phyloP scores from a whole-genome alignment of 805 yeast species.

The Cyberlindnera euphorbiiphila region DNA sequence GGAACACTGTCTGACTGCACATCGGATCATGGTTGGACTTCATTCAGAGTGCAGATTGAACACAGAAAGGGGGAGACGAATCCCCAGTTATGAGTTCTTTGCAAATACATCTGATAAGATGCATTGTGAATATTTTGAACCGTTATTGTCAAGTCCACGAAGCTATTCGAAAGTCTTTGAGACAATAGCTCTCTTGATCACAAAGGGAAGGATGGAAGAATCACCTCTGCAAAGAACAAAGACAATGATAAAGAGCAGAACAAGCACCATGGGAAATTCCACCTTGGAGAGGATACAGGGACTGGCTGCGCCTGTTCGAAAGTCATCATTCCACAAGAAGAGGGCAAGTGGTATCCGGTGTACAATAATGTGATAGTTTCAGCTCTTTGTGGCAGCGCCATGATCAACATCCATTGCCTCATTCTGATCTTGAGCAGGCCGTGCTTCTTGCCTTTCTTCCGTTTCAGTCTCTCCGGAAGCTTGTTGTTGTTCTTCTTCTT shows the following conservation, averaged over 20 bases:
- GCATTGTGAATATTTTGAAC: constrained; percentile 35
- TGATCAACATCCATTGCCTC: not conserved
- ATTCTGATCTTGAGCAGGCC: not conserved
- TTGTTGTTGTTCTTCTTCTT: not conserved
- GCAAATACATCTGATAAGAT: constrained; percentile 29
- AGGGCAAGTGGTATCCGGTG: not conserved
- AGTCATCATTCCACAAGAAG: constrained; percentile 6
- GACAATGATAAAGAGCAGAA: not conserved
- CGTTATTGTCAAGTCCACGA: constrained; percentile 25
- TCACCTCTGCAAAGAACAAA: too few relatives aligned
- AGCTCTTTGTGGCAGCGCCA: not conserved
- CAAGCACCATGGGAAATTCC: too few relatives aligned
- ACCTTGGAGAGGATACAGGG: too few relatives aligned
- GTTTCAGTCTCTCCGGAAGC: not conserved
- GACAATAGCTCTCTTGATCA: constrained; percentile 16
- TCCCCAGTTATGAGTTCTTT: constrained; percentile 29
- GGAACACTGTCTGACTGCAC: constrained; percentile 36
- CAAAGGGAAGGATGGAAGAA: too few relatives aligned
- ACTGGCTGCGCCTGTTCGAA: too few relatives aligned
- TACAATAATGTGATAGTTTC: constrained; percentile 3
- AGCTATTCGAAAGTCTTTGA: constrained; percentile 22
- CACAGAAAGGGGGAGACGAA: constrained; percentile 20
- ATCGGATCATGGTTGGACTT: constrained; percentile 35
- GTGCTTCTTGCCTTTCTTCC: not conserved
- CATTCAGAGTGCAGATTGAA: constrained; percentile 35